Evolutionary conservation across 345 rosid genomes (phyloP).

Genomic region (Isatis tinctoria): DNA sequence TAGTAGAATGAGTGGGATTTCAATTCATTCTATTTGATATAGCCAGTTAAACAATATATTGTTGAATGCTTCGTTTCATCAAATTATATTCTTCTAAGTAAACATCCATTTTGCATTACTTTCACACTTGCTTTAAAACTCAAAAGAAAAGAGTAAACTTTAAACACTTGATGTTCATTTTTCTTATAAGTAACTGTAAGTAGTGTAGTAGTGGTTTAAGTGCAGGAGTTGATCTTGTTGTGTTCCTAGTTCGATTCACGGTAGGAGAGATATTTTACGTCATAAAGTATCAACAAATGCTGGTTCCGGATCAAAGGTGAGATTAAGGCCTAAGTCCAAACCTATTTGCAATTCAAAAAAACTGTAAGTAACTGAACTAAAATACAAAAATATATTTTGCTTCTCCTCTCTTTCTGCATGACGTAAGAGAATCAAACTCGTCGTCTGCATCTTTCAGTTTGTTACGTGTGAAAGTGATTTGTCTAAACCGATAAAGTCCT

Average conservation of each 20-base stretch:
- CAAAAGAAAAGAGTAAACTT: too few species aligned
- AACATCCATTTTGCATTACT: background rate
- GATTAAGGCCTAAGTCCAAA: too few species aligned
- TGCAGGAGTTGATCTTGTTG: too few species aligned
- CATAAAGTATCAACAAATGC: too few species aligned
- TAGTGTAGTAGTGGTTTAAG: too few species aligned
- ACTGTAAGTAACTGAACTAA: background rate
- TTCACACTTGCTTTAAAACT: background rate
- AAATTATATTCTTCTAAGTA: background rate
- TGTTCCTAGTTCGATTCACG: too few species aligned
- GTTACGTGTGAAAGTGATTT: slow-evolving; percentile 13
- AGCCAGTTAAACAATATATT: background rate
- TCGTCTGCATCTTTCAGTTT: background rate
- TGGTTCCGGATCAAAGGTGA: too few species aligned
- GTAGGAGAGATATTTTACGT: too few species aligned
- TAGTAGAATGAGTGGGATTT: background rate
- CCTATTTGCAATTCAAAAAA: too few species aligned
- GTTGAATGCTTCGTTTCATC: background rate
- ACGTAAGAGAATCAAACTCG: slow-evolving; percentile 23
- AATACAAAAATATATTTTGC: background rate
- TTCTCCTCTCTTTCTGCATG: background rate
- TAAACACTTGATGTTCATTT: background rate
- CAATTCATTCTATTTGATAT: background rate
- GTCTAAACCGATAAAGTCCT: background rate
- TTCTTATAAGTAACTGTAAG: background rate